These are phyloP conservation scores for Phytophthora fragariae DNA, from an alignment of 352 stramenopile species.

Conservation along the genomic window DNA sequence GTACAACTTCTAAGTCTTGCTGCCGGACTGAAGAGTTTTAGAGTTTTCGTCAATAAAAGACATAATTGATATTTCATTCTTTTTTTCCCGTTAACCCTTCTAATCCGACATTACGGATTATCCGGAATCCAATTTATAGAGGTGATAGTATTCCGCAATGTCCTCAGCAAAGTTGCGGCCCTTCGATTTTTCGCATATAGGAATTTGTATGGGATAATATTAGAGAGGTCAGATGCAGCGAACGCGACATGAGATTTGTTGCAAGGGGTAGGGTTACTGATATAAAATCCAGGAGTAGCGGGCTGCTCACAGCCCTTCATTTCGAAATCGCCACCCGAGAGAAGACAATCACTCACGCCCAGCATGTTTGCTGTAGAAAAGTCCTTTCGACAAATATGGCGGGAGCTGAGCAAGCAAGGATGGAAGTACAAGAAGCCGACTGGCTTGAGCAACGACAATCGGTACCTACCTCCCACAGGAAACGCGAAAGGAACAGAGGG, in stretches of 20 bases:
- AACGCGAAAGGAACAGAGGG: background rate
- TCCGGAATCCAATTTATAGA: background rate
- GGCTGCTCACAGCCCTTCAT: background rate
- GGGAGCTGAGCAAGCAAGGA: background rate
- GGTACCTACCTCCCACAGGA: background rate
- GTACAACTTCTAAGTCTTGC: slow-evolving; percentile 24
- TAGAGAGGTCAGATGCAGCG: background rate
- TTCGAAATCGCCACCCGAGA: background rate
- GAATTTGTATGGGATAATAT: background rate
- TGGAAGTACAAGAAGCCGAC: background rate
- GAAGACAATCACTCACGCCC: background rate
- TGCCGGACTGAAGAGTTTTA: background rate
- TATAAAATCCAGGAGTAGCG: background rate
- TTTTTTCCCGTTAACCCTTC: background rate
- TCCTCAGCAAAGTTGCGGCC: background rate
- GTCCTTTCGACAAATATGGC: background rate
- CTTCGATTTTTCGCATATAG: background rate
- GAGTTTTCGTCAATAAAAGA: background rate
- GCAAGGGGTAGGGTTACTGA: background rate
- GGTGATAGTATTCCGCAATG: background rate
- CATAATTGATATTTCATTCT: background rate
- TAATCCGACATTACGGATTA: background rate
- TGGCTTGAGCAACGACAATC: background rate
- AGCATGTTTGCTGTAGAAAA: background rate
- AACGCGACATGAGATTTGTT: background rate